These are phyloP conservation scores for Phaeosphaeria sp. DNA, from an alignment of 2,329 filamentous ascomycete species.

Conservation along the genomic window DNA sequence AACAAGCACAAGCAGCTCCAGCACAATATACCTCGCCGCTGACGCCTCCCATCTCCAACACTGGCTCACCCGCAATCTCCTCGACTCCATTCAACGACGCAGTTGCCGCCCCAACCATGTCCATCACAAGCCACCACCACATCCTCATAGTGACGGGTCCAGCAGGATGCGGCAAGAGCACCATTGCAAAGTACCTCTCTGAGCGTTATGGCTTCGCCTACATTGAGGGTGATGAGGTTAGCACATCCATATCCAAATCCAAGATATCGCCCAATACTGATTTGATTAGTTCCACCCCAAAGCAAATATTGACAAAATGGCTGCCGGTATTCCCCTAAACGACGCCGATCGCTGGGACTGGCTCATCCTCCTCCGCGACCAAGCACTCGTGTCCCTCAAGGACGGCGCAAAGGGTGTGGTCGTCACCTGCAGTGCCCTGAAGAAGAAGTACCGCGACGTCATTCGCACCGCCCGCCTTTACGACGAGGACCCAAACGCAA, in stretches of 20 bases:
- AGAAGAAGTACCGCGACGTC: slow-evolving; percentile 91
- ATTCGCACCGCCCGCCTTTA: slow-evolving; percentile 58
- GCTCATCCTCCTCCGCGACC: slow-evolving; percentile 65
- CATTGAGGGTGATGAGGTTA: slow-evolving; percentile 59
- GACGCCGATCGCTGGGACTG: slow-evolving; percentile 98
- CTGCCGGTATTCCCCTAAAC: slow-evolving; percentile 78
- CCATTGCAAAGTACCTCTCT: slow-evolving; percentile 56
- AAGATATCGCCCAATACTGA: background rate
- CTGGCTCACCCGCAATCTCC: slow-evolving; percentile 31
- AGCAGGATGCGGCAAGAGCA: slow-evolving; percentile 62
- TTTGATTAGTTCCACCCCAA: slow-evolving; percentile 55
- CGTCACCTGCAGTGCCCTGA: slow-evolving; percentile 92
- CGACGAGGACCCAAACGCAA: slow-evolving; percentile 52
- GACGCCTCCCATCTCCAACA: slow-evolving; percentile 37
- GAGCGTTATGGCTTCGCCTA: slow-evolving; percentile 53
- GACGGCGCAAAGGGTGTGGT: slow-evolving; percentile 69
- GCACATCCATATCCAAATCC: slow-evolving; percentile 22
- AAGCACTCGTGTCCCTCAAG: slow-evolving; percentile 48
- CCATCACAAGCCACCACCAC: slow-evolving; percentile 51
- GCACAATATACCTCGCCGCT: slow-evolving; percentile 40
- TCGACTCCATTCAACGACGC: slow-evolving; percentile 20
- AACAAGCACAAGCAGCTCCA: slow-evolving; percentile 32
- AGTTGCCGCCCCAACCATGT: slow-evolving; percentile 30
- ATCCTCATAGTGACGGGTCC: slow-evolving; percentile 61
- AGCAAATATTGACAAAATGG: slow-evolving; percentile 79